A percentile compares a stretch with the other conserved stretches of the same genome.
Evolutionary conservation across 805 yeast species (phyloP).

Genomic region (Candida schatavii): DNA sequence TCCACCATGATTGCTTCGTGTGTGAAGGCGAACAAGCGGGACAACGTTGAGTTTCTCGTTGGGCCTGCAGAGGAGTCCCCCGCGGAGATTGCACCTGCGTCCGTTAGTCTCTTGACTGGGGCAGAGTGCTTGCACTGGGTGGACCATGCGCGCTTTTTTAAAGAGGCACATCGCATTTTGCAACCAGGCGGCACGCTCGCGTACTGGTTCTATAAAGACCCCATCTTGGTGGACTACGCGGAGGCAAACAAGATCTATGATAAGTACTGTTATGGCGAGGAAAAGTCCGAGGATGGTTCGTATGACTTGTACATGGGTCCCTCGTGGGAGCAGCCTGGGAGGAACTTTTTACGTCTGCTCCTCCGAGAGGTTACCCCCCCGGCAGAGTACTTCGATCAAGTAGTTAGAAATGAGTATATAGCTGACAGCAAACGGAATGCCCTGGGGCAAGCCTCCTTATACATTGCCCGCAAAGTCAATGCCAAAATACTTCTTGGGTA

Average conservation of each 20-base stretch:
- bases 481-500: constrained; percentile 22
- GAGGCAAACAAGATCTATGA: constrained; percentile 53
- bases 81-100: constrained; percentile 11
- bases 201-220: constrained; percentile 79
- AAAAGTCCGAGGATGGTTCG: constrained; percentile 6
- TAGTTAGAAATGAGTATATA: constrained; percentile 23
- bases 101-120: constrained; percentile 67
- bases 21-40: constrained; percentile 14
- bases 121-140: constrained; percentile 92
- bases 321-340: constrained; percentile 49
- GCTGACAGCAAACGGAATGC: constrained; percentile 20
- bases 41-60: constrained; percentile 17
- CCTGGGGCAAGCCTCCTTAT: constrained; percentile 17
- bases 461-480: constrained; percentile 17
- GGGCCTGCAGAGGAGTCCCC: constrained; percentile 30
- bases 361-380: constrained; percentile 39
- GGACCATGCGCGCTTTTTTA: constrained; percentile 51
- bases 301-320: constrained; percentile 49
- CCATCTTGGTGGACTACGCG: constrained; percentile 51
- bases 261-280: constrained; percentile 46
- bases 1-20: constrained; percentile 22
- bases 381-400: constrained; percentile 18
- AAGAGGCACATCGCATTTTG: constrained; percentile 47
- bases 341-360: constrained; percentile 30
- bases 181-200: constrained; percentile 67